A percentile compares a stretch with the other conserved stretches of the same genome.
These are phyloP conservation scores for Pulveroboletus sp. DNA, from an alignment of 768 basidiomycete genomes.

Conservation along the genomic window DNA sequence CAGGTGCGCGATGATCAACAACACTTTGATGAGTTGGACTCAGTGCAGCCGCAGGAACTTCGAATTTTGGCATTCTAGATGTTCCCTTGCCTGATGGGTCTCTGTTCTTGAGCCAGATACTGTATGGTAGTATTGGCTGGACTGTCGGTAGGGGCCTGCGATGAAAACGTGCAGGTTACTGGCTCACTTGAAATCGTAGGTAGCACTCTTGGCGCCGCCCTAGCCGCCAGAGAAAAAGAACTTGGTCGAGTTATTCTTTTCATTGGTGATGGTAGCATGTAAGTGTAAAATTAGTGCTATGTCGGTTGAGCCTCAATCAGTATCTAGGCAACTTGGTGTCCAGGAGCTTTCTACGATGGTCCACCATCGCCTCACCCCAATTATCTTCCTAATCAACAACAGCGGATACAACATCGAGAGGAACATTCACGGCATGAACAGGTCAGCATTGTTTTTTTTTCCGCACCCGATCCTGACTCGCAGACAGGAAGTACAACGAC, in stretches of 20 bases:
- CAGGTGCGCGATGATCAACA: slow-evolving; percentile 43
- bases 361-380: slow-evolving; percentile 66
- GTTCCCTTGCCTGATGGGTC: slow-evolving; percentile 72
- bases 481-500: slow-evolving; percentile 76
- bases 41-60: slow-evolving; percentile 48
- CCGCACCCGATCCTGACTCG: neutral
- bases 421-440: slow-evolving; percentile 60
- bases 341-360: slow-evolving; percentile 89
- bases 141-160: slow-evolving; percentile 55
- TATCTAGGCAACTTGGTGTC: slow-evolving; percentile 65
- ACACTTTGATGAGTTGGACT: neutral
- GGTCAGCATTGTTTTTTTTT: slow-evolving; percentile 30
- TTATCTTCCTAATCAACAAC: slow-evolving; percentile 83
- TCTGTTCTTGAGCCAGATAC: slow-evolving; percentile 67
- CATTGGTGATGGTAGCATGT: slow-evolving; percentile 82
- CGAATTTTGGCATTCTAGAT: slow-evolving; percentile 83
- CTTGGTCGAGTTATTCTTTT: slow-evolving; percentile 77
- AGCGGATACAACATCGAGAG: slow-evolving; percentile 88
- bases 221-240: slow-evolving; percentile 67
- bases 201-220: slow-evolving; percentile 71
- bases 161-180: neutral
- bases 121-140: slow-evolving; percentile 95
- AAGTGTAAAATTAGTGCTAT: slow-evolving; percentile 26
- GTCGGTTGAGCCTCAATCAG: slow-evolving; percentile 5
- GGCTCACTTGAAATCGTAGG: slow-evolving; percentile 31